Conservation (phyloP, 257 asterid genomes). For the Jacaranda mimosifolia region DNA sequence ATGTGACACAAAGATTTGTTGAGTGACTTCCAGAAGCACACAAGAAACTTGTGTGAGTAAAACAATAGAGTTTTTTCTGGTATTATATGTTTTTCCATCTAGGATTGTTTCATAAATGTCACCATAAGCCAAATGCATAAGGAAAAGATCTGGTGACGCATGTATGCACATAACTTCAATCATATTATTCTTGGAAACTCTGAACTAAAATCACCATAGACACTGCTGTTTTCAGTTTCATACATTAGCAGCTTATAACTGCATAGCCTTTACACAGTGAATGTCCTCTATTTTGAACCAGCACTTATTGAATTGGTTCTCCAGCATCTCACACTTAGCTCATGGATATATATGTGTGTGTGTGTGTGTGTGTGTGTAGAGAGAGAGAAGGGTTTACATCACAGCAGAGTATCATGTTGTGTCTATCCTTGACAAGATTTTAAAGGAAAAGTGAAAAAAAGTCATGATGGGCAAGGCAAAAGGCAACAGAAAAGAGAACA, state of each 20-base stretch:
- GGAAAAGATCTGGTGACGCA: not conserved
- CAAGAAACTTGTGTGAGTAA: too few species aligned
- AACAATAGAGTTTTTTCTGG: too few species aligned
- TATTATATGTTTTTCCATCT: too few species aligned
- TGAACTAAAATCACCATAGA: not conserved
- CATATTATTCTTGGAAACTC: not conserved
- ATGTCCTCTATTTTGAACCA: not conserved
- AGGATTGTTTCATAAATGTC: not conserved
- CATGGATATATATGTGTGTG: too few species aligned
- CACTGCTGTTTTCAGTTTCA: too few species aligned
- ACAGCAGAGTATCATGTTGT: not conserved
- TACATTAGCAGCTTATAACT: too few species aligned
- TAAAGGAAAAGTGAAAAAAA: not conserved
- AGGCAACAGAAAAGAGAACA: not conserved
- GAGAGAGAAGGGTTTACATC: not conserved
- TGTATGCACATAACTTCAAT: not conserved
- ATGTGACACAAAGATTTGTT: not conserved
- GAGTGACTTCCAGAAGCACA: not conserved
- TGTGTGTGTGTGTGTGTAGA: too few species aligned
- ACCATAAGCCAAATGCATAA: not conserved
- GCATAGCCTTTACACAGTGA: too few species aligned
- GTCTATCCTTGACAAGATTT: constrained; percentile 4
- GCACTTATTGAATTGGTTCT: not conserved
- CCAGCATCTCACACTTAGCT: not conserved
- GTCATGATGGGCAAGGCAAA: not conserved